phyloP scores from a whole-genome alignment of 306 rosid species.

The Pterocarpus macrocarpus region DNA sequence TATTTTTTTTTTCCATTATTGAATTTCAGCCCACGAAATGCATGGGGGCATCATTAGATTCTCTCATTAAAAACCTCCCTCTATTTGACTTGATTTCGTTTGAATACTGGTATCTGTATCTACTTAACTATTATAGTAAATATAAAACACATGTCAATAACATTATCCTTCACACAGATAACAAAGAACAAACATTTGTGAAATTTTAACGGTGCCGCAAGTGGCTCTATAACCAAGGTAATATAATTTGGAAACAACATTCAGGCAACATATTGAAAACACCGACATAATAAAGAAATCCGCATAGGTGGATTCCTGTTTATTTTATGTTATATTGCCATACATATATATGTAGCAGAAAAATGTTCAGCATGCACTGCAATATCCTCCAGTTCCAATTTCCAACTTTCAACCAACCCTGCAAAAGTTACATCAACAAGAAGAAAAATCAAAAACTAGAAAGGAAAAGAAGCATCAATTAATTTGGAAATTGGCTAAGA shows the following conservation, averaged over 20 bases:
- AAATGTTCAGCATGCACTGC: constrained; percentile 35
- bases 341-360: constrained; percentile 22
- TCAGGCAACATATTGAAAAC: constrained; percentile 5
- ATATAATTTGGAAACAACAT: neutral
- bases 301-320: constrained; percentile 49
- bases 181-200: constrained; percentile 20
- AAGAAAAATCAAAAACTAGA: neutral
- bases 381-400: constrained; percentile 25
- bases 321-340: constrained; percentile 36
- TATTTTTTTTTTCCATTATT: neutral
- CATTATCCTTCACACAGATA: constrained; percentile 3
- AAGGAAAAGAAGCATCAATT: neutral
- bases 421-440: constrained; percentile 40
- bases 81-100: no score
- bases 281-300: constrained; percentile 42
- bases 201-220: constrained; percentile 13
- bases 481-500: neutral
- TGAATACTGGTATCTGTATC: neutral
- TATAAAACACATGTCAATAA: neutral
- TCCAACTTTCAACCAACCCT: constrained; percentile 53
- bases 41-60: no score
- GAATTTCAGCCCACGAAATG: neutral
- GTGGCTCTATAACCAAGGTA: constrained; percentile 29
- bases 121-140: neutral
- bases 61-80: neutral